Percentiles rank a stretch among this genome's conserved stretches.
Evolutionary conservation across 2,329 filamentous ascomycete genomes (phyloP).

Genomic region (Bipolaris bicolor): DNA sequence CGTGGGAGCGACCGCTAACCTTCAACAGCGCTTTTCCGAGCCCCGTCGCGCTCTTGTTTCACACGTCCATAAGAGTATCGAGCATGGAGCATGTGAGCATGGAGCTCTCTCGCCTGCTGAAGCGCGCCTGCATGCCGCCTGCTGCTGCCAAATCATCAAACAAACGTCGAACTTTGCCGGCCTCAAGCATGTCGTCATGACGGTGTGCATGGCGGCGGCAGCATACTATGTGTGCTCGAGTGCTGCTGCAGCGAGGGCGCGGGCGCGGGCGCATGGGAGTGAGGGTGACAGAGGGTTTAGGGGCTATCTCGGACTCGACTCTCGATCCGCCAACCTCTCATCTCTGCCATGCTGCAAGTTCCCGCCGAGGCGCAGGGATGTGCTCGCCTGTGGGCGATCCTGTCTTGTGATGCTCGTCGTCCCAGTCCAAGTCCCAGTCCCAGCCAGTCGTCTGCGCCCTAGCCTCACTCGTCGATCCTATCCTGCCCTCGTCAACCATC

Average conservation of each 20-base stretch:
- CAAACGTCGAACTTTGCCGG: constrained; percentile 35
- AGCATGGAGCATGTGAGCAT: too few relatives aligned
- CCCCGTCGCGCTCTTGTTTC: constrained; percentile 46
- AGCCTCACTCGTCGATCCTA: constrained; percentile 48
- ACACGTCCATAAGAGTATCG: constrained; percentile 23
- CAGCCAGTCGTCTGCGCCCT: constrained; percentile 4
- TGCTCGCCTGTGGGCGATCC: constrained; percentile 19
- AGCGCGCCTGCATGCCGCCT: constrained; percentile 35
- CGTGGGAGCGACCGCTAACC: constrained; percentile 20
- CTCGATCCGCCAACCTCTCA: constrained; percentile 37
- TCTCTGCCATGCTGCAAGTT: constrained; percentile 38
- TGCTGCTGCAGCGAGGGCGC: too few relatives aligned
- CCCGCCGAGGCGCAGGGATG: constrained; percentile 27
- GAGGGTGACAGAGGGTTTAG: constrained; percentile 24
- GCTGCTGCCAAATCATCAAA: constrained; percentile 46
- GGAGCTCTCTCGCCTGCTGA: constrained; percentile 17
- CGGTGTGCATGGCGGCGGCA: neutral
- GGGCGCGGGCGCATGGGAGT: neutral
- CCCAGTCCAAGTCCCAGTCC: neutral
- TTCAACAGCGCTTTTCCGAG: constrained; percentile 16
- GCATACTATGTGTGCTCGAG: neutral
- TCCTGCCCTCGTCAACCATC: constrained; percentile 25
- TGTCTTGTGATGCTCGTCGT: constrained; percentile 22
- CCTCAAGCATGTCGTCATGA: constrained; percentile 24
- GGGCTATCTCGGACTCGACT: constrained; percentile 39